Evolutionary conservation across 768 basidiomycete genomes (phyloP).

Genomic region (Tulasnella sp.): DNA sequence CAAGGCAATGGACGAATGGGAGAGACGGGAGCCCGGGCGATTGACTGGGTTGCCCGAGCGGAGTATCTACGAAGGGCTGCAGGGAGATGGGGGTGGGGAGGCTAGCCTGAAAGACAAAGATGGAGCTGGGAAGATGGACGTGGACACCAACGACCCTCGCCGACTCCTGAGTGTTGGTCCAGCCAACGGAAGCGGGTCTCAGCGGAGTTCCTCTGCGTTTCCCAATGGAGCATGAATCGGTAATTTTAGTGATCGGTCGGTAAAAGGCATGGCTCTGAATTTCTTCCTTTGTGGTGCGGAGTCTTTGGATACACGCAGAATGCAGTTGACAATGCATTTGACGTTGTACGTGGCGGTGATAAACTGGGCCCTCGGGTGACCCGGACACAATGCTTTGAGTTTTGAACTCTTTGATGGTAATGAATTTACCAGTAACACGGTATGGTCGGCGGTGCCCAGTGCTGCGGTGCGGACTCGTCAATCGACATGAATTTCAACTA

Average conservation of each 20-base stretch:
- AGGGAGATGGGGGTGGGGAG: constrained; percentile 13
- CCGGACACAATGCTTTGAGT: not conserved
- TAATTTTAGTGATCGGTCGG: not conserved
- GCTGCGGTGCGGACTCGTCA: not conserved
- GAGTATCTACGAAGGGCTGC: constrained; percentile 54
- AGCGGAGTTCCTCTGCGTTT: not conserved
- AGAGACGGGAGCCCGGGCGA: constrained; percentile 57
- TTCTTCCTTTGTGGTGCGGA: not conserved
- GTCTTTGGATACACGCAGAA: not conserved
- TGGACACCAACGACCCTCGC: not conserved
- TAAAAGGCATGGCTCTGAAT: not conserved
- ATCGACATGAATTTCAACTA: not conserved
- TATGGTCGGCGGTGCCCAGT: not conserved
- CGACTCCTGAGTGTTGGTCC: not conserved
- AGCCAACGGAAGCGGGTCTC: not conserved
- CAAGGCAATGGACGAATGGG: constrained; percentile 69
- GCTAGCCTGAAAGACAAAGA: not conserved
- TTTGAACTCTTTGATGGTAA: not conserved
- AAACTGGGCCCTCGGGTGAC: not conserved
- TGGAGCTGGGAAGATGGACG: not conserved
- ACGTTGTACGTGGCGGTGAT: not conserved
- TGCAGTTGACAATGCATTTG: not conserved
- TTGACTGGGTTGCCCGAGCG: constrained; percentile 73
- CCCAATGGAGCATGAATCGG: not conserved
- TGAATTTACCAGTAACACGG: not conserved